Evolutionary conservation across 139 green algal species (phyloP).

Genomic region (Klebsormidium nitens): DNA sequence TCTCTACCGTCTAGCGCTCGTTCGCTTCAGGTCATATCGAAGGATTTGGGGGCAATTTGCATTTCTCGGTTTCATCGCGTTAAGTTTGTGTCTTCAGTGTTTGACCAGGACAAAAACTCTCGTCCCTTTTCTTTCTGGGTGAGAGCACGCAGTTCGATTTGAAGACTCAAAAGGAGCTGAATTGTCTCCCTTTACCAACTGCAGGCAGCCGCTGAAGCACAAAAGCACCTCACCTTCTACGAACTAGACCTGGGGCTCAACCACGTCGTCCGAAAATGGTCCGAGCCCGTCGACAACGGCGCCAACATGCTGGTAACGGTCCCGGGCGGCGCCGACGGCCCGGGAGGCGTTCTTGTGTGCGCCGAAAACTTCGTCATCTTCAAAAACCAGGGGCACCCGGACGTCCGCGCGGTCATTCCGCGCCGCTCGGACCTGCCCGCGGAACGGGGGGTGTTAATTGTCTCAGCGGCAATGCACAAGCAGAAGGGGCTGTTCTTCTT

Average conservation of each 20-base stretch:
- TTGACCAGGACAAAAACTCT: no score
- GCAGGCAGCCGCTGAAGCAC: conserved; percentile 57
- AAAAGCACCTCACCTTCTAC: conserved; percentile 96
- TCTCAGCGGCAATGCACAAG: conserved; percentile 70
- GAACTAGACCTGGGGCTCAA: conserved; percentile 98
- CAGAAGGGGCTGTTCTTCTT: conserved; percentile 92
- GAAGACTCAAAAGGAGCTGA: neutral
- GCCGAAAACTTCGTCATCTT: conserved; percentile 98
- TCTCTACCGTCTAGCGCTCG: no score
- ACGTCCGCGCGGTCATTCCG: conserved; percentile 87
- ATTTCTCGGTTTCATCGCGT: no score
- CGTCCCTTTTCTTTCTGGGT: no score
- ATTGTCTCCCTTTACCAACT: neutral
- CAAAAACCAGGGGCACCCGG: conserved; percentile 62
- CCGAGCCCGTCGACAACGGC: conserved; percentile 88
- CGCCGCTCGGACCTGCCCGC: conserved; percentile 68
- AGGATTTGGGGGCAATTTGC: no score
- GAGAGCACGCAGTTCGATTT: neutral
- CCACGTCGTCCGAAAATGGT: conserved; percentile 86
- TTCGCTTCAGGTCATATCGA: no score
- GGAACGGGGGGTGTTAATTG: conserved; percentile 86
- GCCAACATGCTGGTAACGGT: conserved; percentile 94
- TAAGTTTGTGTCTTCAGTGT: no score
- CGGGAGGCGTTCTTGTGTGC: conserved; percentile 88
- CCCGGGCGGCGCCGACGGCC: conserved; percentile 78